These are phyloP conservation scores for Starmerella roubikii DNA, from an alignment of 805 yeast genomes.

Conservation along the genomic window DNA sequence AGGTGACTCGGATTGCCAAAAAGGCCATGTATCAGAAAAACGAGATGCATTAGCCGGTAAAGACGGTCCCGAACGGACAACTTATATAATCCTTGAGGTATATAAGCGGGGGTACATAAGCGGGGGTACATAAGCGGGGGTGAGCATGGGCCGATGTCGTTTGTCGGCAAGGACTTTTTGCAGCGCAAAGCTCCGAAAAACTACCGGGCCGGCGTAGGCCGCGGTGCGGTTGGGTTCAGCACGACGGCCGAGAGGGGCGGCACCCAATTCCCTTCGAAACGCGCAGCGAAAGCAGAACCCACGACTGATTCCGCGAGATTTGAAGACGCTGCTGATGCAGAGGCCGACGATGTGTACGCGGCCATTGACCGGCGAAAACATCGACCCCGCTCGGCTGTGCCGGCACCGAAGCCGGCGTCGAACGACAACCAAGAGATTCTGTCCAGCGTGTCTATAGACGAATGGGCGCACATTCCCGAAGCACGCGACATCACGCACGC, in stretches of 20 bases:
- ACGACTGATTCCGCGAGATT: background rate
- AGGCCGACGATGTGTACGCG: conserved; percentile 11
- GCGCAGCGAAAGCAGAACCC: background rate
- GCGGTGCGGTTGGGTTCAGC: conserved; percentile 91
- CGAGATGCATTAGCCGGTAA: conserved; percentile 15
- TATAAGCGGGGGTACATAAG: too few species aligned
- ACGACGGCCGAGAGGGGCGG: conserved; percentile 28
- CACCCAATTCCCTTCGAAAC: background rate
- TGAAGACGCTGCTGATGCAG: conserved; percentile 3
- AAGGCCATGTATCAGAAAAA: conserved; percentile 25
- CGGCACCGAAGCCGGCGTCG: too few species aligned
- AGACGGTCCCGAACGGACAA: too few species aligned
- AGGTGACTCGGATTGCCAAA: conserved; percentile 59
- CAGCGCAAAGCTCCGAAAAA: conserved; percentile 82
- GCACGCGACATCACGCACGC: conserved; percentile 74
- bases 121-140: background rate
- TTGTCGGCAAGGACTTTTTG: conserved; percentile 36
- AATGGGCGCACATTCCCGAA: conserved; percentile 78
- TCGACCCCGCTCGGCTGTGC: background rate
- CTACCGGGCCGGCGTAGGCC: conserved; percentile 80
- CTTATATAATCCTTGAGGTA: too few species aligned
- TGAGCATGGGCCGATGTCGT: background rate
- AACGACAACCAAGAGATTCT: conserved; percentile 35
- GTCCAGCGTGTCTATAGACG: conserved; percentile 43
- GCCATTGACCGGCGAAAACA: conserved; percentile 5